A percentile compares a stretch with the other conserved stretches of the same genome.
Evolutionary conservation across 2,329 filamentous ascomycete genomes (phyloP).

Genomic region (Calonectria ilicicola): DNA sequence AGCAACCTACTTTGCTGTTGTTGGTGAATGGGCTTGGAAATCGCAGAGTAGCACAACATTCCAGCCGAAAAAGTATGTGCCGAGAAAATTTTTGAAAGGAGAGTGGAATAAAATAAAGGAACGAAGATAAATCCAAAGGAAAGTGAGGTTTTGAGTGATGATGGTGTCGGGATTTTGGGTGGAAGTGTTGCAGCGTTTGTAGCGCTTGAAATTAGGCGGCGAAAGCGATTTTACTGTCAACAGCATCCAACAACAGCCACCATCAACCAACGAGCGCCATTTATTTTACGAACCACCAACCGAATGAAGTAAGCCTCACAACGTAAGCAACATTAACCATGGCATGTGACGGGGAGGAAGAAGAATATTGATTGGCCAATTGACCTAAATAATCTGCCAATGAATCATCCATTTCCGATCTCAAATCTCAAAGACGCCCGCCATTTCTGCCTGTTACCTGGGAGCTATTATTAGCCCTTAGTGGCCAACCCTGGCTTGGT

Average conservation of each 20-base stretch:
- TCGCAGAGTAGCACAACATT: background rate
- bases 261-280: background rate
- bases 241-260: background rate
- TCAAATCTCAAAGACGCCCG: background rate
- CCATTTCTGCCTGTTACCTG: background rate
- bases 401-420: background rate
- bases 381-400: background rate
- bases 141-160: too few relatives aligned
- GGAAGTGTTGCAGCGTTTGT: background rate
- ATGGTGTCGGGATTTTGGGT: background rate
- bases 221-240: background rate
- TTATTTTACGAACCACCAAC: background rate
- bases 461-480: background rate
- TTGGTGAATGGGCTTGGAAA: background rate
- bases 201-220: background rate
- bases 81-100: too few relatives aligned
- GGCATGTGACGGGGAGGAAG: background rate
- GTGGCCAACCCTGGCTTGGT: constrained; percentile 23
- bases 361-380: background rate
- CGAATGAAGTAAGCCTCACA: background rate
- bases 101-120: too few relatives aligned
- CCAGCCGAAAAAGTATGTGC: background rate
- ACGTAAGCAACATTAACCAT: background rate
- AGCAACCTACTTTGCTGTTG: background rate
- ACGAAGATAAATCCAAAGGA: too few relatives aligned